Conservation (phyloP, 306 rosid species). For the Trifolium fragiferum region DNA sequence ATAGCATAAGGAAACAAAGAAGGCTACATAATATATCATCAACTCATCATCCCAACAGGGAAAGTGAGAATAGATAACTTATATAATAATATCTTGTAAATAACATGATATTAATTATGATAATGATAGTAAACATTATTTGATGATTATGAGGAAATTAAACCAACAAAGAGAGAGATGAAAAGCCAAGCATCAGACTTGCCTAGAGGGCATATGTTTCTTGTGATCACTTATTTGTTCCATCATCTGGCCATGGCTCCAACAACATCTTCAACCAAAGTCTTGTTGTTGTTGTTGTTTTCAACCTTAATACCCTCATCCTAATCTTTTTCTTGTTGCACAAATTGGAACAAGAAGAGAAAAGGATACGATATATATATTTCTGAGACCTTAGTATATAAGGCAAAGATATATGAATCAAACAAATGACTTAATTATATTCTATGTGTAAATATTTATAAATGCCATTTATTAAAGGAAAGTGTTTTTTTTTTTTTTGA, state of each 20-base stretch:
- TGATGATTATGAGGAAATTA: conserved; percentile 38
- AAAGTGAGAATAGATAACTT: conserved; percentile 32
- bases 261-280: conserved; percentile 32
- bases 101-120: conserved; percentile 10
- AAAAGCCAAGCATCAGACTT: conserved; percentile 97
- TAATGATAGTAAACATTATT: background rate
- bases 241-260: conserved; percentile 57
- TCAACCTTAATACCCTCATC: conserved; percentile 41
- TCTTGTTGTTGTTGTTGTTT: background rate
- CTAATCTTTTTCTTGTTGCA: conserved; percentile 24
- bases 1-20: conserved; percentile 12
- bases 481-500: too few relatives aligned
- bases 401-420: background rate
- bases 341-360: background rate
- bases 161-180: conserved; percentile 24
- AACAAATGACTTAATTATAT: background rate
- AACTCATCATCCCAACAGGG: conserved; percentile 16
- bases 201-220: conserved; percentile 74
- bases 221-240: background rate
- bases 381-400: conserved; percentile 2
- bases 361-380: conserved; percentile 11
- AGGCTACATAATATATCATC: conserved; percentile 14
- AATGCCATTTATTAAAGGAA: background rate
- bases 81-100: background rate
- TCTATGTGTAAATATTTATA: background rate